These are phyloP conservation scores for Penicillium thymicola DNA, from an alignment of 2,329 filamentous ascomycete species.

Conservation along the genomic window DNA sequence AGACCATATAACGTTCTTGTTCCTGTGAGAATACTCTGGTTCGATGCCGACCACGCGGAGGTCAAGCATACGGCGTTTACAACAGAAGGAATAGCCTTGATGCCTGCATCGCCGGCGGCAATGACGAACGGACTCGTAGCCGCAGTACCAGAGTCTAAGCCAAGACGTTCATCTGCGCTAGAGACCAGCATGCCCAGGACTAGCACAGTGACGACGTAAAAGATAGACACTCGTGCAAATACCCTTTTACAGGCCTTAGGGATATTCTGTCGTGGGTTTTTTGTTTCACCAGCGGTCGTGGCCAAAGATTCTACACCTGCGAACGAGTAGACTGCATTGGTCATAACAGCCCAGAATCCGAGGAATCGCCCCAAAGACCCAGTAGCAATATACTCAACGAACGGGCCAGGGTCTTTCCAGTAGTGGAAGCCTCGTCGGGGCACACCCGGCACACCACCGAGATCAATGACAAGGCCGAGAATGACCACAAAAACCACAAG, in stretches of 20 bases:
- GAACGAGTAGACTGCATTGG: conserved; percentile 39
- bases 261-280: conserved; percentile 52
- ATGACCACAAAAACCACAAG: conserved; percentile 48
- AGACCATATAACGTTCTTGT: conserved; percentile 52
- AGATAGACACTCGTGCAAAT: conserved; percentile 55
- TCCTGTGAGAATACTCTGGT: conserved; percentile 60
- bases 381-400: conserved; percentile 61
- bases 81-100: conserved; percentile 65
- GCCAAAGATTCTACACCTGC: conserved; percentile 50
- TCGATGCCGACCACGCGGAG: conserved; percentile 67
- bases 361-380: conserved; percentile 62
- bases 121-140: conserved; percentile 63
- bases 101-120: conserved; percentile 64
- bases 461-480: conserved; percentile 56
- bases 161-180: conserved; percentile 44
- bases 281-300: conserved; percentile 55
- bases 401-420: conserved; percentile 66
- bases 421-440: conserved; percentile 64
- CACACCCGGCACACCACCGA: conserved; percentile 59
- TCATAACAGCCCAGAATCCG: conserved; percentile 54
- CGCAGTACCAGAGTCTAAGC: conserved; percentile 28
- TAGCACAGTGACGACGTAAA: conserved; percentile 57
- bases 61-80: conserved; percentile 76
- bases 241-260: conserved; percentile 55
- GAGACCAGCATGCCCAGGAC: conserved; percentile 61